Evolutionary conservation across 1,284 basidiomycete species (phyloP).

Genomic region (Rhodotorula mucilaginosa): DNA sequence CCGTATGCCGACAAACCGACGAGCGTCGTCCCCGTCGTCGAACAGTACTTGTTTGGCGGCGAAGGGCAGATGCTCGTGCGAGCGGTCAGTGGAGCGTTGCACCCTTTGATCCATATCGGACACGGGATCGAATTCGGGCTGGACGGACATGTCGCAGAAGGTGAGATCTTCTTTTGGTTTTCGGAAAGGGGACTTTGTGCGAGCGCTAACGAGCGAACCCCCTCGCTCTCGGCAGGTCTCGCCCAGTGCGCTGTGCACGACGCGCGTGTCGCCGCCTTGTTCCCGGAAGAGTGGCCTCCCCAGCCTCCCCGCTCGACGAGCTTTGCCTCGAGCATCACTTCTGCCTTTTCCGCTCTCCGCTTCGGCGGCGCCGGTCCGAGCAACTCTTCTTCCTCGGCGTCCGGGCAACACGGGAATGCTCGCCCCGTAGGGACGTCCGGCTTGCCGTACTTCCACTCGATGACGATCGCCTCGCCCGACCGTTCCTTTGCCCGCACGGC

Average conservation of each 20-base stretch:
- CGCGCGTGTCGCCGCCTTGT: constrained; percentile 28
- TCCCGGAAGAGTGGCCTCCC: constrained; percentile 39
- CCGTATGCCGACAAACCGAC: constrained; percentile 23
- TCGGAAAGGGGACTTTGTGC: no score
- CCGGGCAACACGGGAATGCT: neutral
- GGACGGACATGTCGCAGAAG: constrained; percentile 45
- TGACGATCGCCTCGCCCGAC: constrained; percentile 14
- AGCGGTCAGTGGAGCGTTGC: constrained; percentile 47
- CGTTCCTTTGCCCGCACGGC: constrained; percentile 37
- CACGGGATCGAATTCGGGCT: constrained; percentile 46
- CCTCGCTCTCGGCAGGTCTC: constrained; percentile 19
- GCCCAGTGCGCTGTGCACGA: constrained; percentile 40
- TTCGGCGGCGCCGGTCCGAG: constrained; percentile 10
- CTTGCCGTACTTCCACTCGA: constrained; percentile 9
- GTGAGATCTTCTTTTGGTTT: constrained; percentile 1
- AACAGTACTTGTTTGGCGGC: constrained; percentile 42
- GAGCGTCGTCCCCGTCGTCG: constrained; percentile 37
- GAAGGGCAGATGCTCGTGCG: constrained; percentile 41
- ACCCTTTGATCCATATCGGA: constrained; percentile 48
- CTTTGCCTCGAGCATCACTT: constrained; percentile 25
- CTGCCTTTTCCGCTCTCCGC: constrained; percentile 33
- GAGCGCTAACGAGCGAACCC: neutral
- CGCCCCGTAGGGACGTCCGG: constrained; percentile 1
- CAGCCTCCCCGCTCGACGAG: constrained; percentile 16
- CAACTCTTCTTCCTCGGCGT: neutral